Evolutionary conservation across 495 filamentous ascomycete genomes (phyloP).

Genomic region (Neurospora hispaniola): DNA sequence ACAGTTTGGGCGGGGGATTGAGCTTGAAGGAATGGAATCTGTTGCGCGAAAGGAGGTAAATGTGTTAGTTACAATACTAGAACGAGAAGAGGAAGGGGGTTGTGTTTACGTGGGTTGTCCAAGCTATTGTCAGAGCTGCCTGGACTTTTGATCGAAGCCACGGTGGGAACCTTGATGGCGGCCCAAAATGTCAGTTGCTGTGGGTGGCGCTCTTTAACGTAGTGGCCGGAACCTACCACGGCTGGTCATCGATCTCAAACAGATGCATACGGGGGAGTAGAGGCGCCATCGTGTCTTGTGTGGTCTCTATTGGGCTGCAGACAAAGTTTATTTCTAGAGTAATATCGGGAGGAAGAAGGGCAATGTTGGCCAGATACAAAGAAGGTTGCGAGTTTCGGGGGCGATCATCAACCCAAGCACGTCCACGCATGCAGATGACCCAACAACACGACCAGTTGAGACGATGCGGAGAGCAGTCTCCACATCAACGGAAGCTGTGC

Average conservation of each 20-base stretch:
- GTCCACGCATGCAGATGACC: not conserved
- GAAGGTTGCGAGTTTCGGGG: not conserved
- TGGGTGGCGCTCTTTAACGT: not conserved
- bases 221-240: conserved; percentile 30
- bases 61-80: not conserved
- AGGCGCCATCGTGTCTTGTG: conserved; percentile 30
- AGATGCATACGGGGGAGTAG: conserved; percentile 43
- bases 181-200: not conserved
- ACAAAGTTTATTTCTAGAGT: too few relatives aligned
- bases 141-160: conserved; percentile 42
- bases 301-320: too few relatives aligned
- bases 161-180: conserved; percentile 36
- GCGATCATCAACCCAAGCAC: not conserved
- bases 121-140: conserved; percentile 39
- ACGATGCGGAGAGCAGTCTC: not conserved
- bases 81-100: not conserved
- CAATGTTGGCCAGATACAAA: not conserved
- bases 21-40: conserved; percentile 34
- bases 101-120: conserved; percentile 27
- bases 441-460: not conserved
- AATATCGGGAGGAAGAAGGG: not conserved
- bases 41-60: not conserved
- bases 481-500: not conserved
- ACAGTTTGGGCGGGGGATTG: conserved; percentile 36
- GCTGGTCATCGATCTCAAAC: conserved; percentile 44